These are phyloP conservation scores for Sclerotinia spermophila DNA, from an alignment of 2,329 filamentous ascomycete genomes.

Conservation along the genomic window DNA sequence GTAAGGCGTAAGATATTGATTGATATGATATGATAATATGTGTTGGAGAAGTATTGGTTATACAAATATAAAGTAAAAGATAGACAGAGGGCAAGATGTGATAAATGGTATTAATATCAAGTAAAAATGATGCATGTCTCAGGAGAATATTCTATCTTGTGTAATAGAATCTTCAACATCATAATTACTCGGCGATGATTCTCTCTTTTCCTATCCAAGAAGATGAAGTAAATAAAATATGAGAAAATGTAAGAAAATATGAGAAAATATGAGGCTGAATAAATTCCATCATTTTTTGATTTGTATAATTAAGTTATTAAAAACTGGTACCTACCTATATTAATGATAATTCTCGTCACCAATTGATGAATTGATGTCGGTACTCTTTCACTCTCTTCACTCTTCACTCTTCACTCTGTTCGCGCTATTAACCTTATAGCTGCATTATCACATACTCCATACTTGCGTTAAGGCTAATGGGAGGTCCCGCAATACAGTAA, in stretches of 20 bases:
- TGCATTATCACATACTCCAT: background rate
- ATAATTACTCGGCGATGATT: background rate
- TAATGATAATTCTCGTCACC: background rate
- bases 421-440: background rate
- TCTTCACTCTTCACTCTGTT: background rate
- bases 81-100: background rate
- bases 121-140: slow-evolving; percentile 31
- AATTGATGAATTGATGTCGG: background rate
- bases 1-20: background rate
- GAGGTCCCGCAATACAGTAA: background rate
- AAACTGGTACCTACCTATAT: background rate
- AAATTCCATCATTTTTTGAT: background rate
- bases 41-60: slow-evolving; percentile 33
- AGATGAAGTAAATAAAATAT: background rate
- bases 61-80: background rate
- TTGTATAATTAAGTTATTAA: background rate
- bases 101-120: slow-evolving; percentile 22
- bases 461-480: background rate
- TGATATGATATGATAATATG: slow-evolving; percentile 20
- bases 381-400: background rate
- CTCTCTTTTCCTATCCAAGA: background rate
- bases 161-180: background rate
- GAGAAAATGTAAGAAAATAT: background rate
- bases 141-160: slow-evolving; percentile 11
- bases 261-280: background rate